A percentile compares a stretch with the other conserved stretches of the same genome.
Evolutionary conservation across 2,329 filamentous ascomycete genomes (phyloP).

Genomic region (Teratosphaeriaceae sp.): DNA sequence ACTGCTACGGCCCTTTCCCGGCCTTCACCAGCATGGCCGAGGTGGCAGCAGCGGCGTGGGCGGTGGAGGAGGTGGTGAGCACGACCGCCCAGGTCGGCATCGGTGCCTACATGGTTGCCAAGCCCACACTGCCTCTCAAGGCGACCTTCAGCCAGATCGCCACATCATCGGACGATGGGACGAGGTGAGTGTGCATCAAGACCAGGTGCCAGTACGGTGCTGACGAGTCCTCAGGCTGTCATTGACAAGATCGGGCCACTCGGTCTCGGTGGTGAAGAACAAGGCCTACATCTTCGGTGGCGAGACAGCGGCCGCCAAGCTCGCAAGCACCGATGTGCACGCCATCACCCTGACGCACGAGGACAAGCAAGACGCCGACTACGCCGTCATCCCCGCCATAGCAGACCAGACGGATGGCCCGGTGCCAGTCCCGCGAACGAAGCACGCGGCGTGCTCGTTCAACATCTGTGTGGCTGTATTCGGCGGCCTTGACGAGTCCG

Average conservation of each 20-base stretch:
- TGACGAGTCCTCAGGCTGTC: constrained; percentile 18
- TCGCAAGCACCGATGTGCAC: constrained; percentile 39
- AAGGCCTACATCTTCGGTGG: constrained; percentile 43
- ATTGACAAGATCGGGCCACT: constrained; percentile 31
- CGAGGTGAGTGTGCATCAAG: constrained; percentile 13
- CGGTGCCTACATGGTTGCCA: constrained; percentile 36
- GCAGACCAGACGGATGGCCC: constrained; percentile 24
- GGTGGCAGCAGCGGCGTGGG: constrained; percentile 32
- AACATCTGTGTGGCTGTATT: constrained; percentile 35
- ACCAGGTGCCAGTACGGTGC: background rate
- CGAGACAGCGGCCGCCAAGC: constrained; percentile 27
- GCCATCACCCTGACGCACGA: constrained; percentile 29
- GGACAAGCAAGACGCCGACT: constrained; percentile 32
- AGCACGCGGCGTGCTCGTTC: constrained; percentile 35
- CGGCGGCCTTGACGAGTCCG: constrained; percentile 31
- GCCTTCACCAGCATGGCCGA: constrained; percentile 33
- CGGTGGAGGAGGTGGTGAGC: constrained; percentile 35
- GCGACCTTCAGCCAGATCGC: constrained; percentile 37
- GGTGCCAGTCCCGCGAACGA: constrained; percentile 31
- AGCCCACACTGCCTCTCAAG: constrained; percentile 38
- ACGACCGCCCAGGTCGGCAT: constrained; percentile 33
- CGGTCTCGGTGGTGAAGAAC: constrained; percentile 33
- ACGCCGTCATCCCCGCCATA: constrained; percentile 37
- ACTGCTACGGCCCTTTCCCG: too few species aligned
- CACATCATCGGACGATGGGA: constrained; percentile 30